Conservation (phyloP, 2,329 filamentous ascomycete genomes). For the Gaeumannomyces sp. region DNA sequence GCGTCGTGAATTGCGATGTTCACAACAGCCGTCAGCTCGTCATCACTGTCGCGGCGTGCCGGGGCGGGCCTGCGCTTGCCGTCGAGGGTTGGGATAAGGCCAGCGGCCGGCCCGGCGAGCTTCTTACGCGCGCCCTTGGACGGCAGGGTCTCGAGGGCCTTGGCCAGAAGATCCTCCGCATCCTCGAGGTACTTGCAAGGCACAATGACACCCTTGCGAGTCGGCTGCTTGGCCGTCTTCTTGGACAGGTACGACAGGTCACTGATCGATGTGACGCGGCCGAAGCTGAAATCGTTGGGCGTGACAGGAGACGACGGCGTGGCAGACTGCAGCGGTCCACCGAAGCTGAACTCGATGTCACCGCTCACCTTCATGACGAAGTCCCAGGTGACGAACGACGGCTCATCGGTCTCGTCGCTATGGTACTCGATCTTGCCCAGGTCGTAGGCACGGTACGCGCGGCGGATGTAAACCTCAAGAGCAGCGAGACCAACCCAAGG, state of each 20-base stretch:
- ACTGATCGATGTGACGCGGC: conserved; percentile 88
- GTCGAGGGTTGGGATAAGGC: conserved; percentile 65
- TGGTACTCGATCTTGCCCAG: conserved; percentile 87
- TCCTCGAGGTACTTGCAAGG: conserved; percentile 93
- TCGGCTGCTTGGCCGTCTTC: conserved; percentile 68
- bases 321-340: conserved; percentile 70
- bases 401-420: conserved; percentile 60
- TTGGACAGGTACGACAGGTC: conserved; percentile 86
- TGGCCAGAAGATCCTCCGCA: conserved; percentile 76
- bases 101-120: conserved; percentile 40
- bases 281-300: conserved; percentile 59
- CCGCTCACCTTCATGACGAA: conserved; percentile 92
- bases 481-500: conserved; percentile 91
- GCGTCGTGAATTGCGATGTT: conserved; percentile 89
- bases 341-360: conserved; percentile 68
- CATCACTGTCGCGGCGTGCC: conserved; percentile 50
- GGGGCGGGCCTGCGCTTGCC: conserved; percentile 61
- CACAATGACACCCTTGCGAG: conserved; percentile 87
- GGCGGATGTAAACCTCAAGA: conserved; percentile 91
- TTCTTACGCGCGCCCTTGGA: conserved; percentile 40
- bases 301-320: conserved; percentile 81
- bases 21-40: conserved; percentile 84
- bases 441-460: conserved; percentile 93
- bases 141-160: conserved; percentile 80
- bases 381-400: conserved; percentile 87